Conservation (phyloP, 768 basidiomycete species). For the Sporobolomyces pararoseus region DNA sequence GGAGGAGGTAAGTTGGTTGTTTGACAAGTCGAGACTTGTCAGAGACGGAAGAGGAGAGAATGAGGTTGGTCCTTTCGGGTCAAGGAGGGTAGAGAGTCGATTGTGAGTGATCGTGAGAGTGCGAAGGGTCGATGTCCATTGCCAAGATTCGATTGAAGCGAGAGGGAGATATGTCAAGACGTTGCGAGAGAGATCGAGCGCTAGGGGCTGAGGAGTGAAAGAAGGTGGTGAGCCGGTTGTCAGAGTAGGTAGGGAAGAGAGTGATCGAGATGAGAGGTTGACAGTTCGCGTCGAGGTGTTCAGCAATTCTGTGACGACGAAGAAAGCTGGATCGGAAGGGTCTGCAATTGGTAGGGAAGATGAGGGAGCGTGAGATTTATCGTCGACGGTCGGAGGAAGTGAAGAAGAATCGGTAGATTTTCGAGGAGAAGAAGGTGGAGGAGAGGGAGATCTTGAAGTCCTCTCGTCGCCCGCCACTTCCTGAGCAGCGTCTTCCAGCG, state of each 20-base stretch:
- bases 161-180: background rate
- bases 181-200: conserved; percentile 29
- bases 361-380: background rate
- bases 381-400: background rate
- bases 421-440: conserved; percentile 31
- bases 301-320: background rate
- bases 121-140: conserved; percentile 13
- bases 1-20: conserved; percentile 20
- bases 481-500: background rate
- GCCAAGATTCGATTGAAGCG: conserved; percentile 1
- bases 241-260: conserved; percentile 7
- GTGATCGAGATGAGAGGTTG: conserved; percentile 2
- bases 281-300: background rate
- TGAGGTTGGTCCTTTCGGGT: background rate
- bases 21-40: conserved; percentile 13
- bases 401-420: background rate
- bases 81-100: conserved; percentile 11
- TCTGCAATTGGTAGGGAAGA: background rate
- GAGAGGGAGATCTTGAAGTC: background rate
- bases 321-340: conserved; percentile 9
- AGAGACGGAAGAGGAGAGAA: background rate
- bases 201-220: background rate
- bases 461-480: background rate
- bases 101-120: conserved; percentile 11
- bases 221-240: background rate